Conservation (phyloP, 2,329 filamentous ascomycete species). For the Chrysoporthe cubensis region DNA sequence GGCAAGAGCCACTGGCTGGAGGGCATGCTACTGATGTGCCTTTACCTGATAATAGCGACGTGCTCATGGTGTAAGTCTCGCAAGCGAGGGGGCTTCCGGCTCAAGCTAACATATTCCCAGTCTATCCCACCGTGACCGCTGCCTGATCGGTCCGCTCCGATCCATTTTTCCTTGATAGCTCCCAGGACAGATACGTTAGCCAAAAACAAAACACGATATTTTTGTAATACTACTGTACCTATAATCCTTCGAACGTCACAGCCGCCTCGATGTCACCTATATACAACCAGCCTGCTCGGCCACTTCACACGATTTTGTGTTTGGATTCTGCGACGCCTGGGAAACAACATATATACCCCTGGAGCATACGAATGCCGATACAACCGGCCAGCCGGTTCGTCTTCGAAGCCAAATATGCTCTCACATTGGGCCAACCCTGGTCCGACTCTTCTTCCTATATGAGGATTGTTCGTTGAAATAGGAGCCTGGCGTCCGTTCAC, state of each 20-base stretch:
- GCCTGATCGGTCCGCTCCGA: neutral
- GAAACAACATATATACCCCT: neutral
- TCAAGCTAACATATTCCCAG: slow-evolving; percentile 10
- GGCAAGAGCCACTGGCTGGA: slow-evolving; percentile 85
- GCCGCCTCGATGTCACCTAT: neutral
- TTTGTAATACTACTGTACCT: neutral
- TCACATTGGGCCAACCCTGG: neutral
- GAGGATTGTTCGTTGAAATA: no score
- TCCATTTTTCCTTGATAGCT: neutral
- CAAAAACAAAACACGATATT: neutral
- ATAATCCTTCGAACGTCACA: neutral
- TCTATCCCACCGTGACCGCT: slow-evolving; percentile 15
- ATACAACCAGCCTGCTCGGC: neutral
- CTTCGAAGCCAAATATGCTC: neutral
- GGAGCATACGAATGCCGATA: neutral
- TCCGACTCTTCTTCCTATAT: no score
- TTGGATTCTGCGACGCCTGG: neutral
- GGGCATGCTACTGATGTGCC: slow-evolving; percentile 73
- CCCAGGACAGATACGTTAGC: neutral
- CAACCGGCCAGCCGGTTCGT: neutral
- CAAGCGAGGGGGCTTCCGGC: neutral
- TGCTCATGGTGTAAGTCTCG: slow-evolving; percentile 63
- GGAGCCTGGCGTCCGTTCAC: no score
- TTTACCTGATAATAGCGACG: slow-evolving; percentile 79
- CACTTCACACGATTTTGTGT: neutral